Evolutionary conservation across 2,329 filamentous ascomycete genomes (phyloP), one percentile per base, ranked within the genome.

Genomic region (Neofusicoccum laricinum): DNA sequence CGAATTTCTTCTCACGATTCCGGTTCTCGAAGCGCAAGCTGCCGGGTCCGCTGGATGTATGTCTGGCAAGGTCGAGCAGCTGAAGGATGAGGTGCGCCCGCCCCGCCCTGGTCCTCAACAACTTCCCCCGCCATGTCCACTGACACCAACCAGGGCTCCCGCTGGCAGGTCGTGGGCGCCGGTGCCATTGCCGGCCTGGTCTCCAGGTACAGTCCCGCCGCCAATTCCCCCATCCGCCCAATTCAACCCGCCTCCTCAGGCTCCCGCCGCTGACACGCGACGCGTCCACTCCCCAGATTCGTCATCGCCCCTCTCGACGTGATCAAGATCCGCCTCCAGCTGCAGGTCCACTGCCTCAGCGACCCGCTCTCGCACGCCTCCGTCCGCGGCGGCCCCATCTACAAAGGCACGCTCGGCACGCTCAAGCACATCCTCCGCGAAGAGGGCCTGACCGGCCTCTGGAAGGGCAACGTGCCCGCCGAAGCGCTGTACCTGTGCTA

Each of bases 391-490:
- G 81, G 70, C 58, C 84, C 62, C 75, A 75, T 78, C 30, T 91
- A 94, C 80, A 92, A 89, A 73, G 92, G 92, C 69, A 92, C 92
- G 0, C 71, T 93, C 45, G 84, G 85, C 11, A 96, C 93, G 1
- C 81, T 96, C 74, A 85, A 84, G 65, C 85, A 89, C 66, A 98
- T 98, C 71, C 76, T 94, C 59, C 82, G 81, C 32, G 83, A 93
- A 72, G 95, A 99, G 76, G 95, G 95, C 46, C 74, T 98, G 69
- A 89, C 90, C 3, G 86, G 88, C 34, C 85, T 99, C 68, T 99
- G 95, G 95, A 98, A 98, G 82, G 95, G 95, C 75, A 99, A 99
- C 75, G 88, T 99, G 65, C 93, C 95, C 43, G 95, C 95, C 59
- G 95, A 98, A 83, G 80, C 95, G 67, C 88, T 99, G 80, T 99